phyloP scores from a whole-genome alignment of 2,329 filamentous ascomycete species.

The Botrytis medusae region DNA sequence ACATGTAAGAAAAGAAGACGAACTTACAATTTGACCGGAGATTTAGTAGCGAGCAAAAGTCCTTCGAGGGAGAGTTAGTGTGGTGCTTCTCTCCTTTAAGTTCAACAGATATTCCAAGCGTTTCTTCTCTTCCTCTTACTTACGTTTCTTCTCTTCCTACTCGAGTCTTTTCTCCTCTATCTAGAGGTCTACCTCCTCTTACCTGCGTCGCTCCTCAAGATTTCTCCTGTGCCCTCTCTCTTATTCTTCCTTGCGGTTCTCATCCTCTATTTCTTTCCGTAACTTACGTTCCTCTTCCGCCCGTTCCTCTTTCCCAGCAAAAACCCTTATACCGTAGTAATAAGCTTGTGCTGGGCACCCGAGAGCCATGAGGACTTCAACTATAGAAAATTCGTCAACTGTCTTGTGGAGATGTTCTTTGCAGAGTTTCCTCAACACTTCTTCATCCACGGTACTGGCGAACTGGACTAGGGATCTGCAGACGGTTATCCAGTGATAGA shows the following conservation, averaged over 20 bases:
- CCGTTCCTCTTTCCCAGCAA: not conserved
- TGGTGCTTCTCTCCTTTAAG: not conserved
- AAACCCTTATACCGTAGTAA: not conserved
- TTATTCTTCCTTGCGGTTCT: not conserved
- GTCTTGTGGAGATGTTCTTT: not conserved
- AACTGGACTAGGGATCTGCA: not conserved
- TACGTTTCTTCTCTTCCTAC: not conserved
- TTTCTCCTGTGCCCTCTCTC: not conserved
- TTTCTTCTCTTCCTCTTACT: not conserved
- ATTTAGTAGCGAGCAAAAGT: not conserved
- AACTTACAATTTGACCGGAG: not conserved
- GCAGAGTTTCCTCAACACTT: not conserved
- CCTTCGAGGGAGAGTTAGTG: not conserved
- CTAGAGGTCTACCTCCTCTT: not conserved
- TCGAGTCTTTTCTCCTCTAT: not conserved
- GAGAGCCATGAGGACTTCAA: not conserved
- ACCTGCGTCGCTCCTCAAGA: not conserved
- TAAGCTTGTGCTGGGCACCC: not conserved
- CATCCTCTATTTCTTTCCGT: not conserved
- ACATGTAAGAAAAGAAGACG: not conserved
- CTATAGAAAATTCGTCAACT: not conserved
- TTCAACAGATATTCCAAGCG: not conserved
- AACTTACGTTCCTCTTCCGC: not conserved
- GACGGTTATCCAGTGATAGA: constrained; percentile 11
- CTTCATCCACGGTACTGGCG: not conserved